Conservation (phyloP, 2,329 filamentous ascomycete species). For the Fusarium oligoseptatum region DNA sequence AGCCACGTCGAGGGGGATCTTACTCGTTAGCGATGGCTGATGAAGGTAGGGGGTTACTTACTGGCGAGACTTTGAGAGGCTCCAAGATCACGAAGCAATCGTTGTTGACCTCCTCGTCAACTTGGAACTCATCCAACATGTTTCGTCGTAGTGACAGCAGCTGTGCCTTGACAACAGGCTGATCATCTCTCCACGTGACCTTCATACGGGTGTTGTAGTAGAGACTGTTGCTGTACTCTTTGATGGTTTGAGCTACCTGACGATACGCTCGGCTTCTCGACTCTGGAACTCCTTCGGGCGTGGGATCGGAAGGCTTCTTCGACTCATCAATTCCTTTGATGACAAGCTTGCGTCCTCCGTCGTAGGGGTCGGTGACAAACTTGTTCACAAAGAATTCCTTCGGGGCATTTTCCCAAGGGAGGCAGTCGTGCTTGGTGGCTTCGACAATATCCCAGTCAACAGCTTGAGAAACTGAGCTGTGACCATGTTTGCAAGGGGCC, state of each 20-base stretch:
- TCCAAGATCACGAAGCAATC: constrained; percentile 80
- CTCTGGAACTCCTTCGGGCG: constrained; percentile 69
- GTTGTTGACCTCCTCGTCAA: constrained; percentile 60
- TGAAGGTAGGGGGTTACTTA: constrained; percentile 58
- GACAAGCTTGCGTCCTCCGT: constrained; percentile 75
- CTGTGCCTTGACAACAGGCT: constrained; percentile 85
- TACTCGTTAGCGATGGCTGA: neutral
- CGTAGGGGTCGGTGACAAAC: constrained; percentile 69
- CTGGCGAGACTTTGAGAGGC: constrained; percentile 80
- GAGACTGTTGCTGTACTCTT: constrained; percentile 86
- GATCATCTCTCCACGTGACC: constrained; percentile 71
- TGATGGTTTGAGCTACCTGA: constrained; percentile 70
- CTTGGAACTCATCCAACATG: constrained; percentile 77
- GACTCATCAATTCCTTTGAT: constrained; percentile 65
- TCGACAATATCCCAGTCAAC: constrained; percentile 75
- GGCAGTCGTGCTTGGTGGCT: constrained; percentile 50
- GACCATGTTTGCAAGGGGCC: constrained; percentile 65
- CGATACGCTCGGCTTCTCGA: constrained; percentile 60
- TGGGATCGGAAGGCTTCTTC: constrained; percentile 73
- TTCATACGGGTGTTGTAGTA: constrained; percentile 70
- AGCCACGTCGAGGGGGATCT: constrained; percentile 79
- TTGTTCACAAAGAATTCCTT: constrained; percentile 66
- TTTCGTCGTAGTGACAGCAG: constrained; percentile 84
- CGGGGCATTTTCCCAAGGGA: constrained; percentile 58
- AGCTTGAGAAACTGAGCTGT: constrained; percentile 29